These are phyloP conservation scores for Multifurca ochricompacta DNA, from an alignment of 768 basidiomycete species.

Conservation along the genomic window DNA sequence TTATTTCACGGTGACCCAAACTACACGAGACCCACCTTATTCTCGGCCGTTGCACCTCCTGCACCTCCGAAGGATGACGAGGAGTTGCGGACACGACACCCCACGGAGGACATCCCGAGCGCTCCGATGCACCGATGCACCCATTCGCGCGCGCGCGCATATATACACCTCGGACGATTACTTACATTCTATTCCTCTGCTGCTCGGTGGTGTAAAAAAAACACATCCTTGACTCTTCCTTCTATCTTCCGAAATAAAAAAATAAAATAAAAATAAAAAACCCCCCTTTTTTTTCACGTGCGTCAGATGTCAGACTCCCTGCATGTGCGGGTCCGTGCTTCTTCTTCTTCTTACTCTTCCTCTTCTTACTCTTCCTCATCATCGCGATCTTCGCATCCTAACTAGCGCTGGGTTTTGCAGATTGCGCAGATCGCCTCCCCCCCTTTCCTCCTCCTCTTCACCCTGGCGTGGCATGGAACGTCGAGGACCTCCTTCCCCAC, in stretches of 20 bases:
- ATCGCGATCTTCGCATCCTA: slow-evolving; percentile 9
- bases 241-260: too few relatives aligned
- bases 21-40: too few relatives aligned
- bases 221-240: background rate
- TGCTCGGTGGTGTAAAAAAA: background rate
- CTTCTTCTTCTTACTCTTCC: too few relatives aligned
- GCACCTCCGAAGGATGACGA: slow-evolving; percentile 1
- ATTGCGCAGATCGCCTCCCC: slow-evolving; percentile 13
- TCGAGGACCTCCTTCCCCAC: background rate
- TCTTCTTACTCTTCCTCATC: too few relatives aligned
- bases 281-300: slow-evolving; percentile 6
- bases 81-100: slow-evolving; percentile 2
- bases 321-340: slow-evolving; percentile 11
- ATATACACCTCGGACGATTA: slow-evolving; percentile 6
- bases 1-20: too few relatives aligned
- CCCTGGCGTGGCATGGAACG: slow-evolving; percentile 3
- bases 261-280: too few relatives aligned
- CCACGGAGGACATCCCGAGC: slow-evolving; percentile 1
- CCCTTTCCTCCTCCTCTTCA: background rate
- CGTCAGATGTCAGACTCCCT: slow-evolving; percentile 5
- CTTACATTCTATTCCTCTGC: slow-evolving; percentile 10
- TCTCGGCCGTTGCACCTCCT: too few relatives aligned
- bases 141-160: too few relatives aligned
- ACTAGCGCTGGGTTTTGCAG: slow-evolving; percentile 3
- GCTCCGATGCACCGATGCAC: slow-evolving; percentile 3